A percentile compares a stretch with the other conserved stretches of the same genome.
Evolutionary conservation across 2,329 filamentous ascomycete species (phyloP).

Genomic region (Epichloe gansuensis): DNA sequence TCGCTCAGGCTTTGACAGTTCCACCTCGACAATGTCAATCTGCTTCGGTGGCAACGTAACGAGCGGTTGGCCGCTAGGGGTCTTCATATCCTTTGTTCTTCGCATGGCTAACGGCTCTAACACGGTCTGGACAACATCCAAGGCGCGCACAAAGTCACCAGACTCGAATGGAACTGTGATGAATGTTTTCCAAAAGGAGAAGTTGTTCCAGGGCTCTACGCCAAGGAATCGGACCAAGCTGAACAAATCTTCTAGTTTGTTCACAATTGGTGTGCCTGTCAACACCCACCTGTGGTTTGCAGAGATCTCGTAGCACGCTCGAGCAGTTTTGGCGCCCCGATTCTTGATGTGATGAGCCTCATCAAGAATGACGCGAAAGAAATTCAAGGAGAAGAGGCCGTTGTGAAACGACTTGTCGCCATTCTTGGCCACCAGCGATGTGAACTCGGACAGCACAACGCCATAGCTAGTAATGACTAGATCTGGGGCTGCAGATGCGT

Average conservation of each 20-base stretch:
- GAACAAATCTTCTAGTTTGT: slow-evolving; percentile 87
- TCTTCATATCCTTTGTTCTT: slow-evolving; percentile 96
- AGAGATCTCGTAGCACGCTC: slow-evolving; percentile 81
- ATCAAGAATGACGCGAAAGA: slow-evolving; percentile 90
- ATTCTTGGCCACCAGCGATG: slow-evolving; percentile 51
- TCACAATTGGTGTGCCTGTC: slow-evolving; percentile 94
- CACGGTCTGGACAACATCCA: slow-evolving; percentile 95
- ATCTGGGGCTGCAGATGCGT: slow-evolving; percentile 66
- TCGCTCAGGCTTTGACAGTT: slow-evolving; percentile 71
- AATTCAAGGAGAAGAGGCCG: slow-evolving; percentile 82
- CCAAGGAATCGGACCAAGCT: slow-evolving; percentile 83
- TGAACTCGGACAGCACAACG: slow-evolving; percentile 76
- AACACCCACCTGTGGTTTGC: slow-evolving; percentile 84
- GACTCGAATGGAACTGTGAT: slow-evolving; percentile 96
- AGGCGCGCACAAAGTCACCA: slow-evolving; percentile 80
- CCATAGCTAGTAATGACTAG: slow-evolving; percentile 94
- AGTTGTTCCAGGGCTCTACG: slow-evolving; percentile 97
- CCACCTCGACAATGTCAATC: slow-evolving; percentile 76
- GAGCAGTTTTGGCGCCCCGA: slow-evolving; percentile 80
- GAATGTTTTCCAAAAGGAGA: slow-evolving; percentile 98
- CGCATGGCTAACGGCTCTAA: slow-evolving; percentile 90
- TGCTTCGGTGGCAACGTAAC: slow-evolving; percentile 72
- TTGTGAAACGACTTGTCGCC: slow-evolving; percentile 52
- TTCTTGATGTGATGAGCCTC: slow-evolving; percentile 93
- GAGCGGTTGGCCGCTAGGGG: slow-evolving; percentile 60